These are phyloP conservation scores for Colletotrichum echinochloae DNA, from an alignment of 2,329 filamentous ascomycete species.

Conservation along the genomic window DNA sequence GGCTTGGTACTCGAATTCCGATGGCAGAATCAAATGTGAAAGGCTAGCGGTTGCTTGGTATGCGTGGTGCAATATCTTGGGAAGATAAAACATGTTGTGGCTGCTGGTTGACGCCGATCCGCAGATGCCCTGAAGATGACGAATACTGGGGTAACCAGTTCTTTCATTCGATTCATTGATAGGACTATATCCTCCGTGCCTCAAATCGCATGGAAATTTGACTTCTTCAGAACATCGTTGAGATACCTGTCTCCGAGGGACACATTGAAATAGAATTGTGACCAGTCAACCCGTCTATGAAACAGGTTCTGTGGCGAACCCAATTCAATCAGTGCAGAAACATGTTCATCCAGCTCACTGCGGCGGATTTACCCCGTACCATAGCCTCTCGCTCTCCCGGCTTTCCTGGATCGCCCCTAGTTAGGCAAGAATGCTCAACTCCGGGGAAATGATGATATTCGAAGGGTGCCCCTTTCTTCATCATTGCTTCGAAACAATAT, in stretches of 20 bases:
- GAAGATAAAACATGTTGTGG: not conserved
- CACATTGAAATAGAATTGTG: too few species aligned
- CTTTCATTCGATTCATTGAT: too few species aligned
- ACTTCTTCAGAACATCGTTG: too few species aligned
- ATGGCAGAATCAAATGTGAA: not conserved
- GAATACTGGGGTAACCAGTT: too few species aligned
- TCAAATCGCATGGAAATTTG: too few species aligned
- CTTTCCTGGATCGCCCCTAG: constrained; percentile 52
- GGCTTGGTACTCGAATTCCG: not conserved
- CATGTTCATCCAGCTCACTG: constrained; percentile 54
- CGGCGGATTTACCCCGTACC: constrained; percentile 57
- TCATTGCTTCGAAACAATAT: constrained; percentile 52
- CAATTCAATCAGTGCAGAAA: constrained; percentile 30
- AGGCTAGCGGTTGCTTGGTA: constrained; percentile 27
- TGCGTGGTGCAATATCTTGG: constrained; percentile 31
- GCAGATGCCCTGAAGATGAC: not conserved
- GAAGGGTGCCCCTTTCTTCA: constrained; percentile 51
- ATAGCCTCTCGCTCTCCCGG: constrained; percentile 54
- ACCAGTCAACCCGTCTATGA: not conserved
- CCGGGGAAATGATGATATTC: constrained; percentile 62
- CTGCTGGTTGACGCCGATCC: not conserved
- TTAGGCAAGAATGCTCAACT: constrained; percentile 56
- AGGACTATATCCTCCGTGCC: too few species aligned
- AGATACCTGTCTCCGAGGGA: too few species aligned
- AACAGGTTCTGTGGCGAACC: not conserved